Evolutionary conservation across 2,329 filamentous ascomycete species (phyloP).

Genomic region (Aquanectria penicillioides): DNA sequence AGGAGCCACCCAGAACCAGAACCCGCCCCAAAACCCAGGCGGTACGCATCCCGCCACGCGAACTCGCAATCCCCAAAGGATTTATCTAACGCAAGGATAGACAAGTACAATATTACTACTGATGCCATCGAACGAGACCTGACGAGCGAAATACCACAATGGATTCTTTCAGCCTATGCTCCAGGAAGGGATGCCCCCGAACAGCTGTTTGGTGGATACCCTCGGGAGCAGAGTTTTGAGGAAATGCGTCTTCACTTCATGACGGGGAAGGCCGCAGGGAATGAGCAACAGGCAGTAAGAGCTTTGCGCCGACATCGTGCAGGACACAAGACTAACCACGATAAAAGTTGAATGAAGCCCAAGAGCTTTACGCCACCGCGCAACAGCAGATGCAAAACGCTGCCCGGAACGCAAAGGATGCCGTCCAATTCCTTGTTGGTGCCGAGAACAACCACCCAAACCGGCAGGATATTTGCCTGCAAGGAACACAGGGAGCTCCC

Average conservation of each 20-base stretch:
- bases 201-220: constrained; percentile 83
- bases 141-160: constrained; percentile 76
- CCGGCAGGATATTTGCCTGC: constrained; percentile 70
- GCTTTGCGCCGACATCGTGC: background rate
- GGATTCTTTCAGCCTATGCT: constrained; percentile 88
- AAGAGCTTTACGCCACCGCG: constrained; percentile 70
- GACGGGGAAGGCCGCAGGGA: constrained; percentile 67
- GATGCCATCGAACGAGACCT: constrained; percentile 74
- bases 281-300: constrained; percentile 62
- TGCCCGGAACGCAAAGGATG: constrained; percentile 74
- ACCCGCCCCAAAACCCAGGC: constrained; percentile 33
- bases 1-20: constrained; percentile 34
- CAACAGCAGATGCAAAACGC: constrained; percentile 78
- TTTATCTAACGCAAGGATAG: constrained; percentile 31
- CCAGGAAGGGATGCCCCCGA: constrained; percentile 80
- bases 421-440: constrained; percentile 74
- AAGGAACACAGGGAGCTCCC: constrained; percentile 54
- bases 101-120: constrained; percentile 63
- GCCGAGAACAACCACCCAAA: constrained; percentile 79
- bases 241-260: constrained; percentile 84
- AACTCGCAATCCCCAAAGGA: background rate
- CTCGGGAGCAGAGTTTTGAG: constrained; percentile 87
- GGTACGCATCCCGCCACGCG: constrained; percentile 25
- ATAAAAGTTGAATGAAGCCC: constrained; percentile 67
- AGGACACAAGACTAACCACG: constrained; percentile 26